Percentiles rank a stretch among this genome's conserved stretches.
These are phyloP conservation scores for Acanthamoeba triangularis DNA, from an alignment of 208 protist species.

Conservation along the genomic window DNA sequence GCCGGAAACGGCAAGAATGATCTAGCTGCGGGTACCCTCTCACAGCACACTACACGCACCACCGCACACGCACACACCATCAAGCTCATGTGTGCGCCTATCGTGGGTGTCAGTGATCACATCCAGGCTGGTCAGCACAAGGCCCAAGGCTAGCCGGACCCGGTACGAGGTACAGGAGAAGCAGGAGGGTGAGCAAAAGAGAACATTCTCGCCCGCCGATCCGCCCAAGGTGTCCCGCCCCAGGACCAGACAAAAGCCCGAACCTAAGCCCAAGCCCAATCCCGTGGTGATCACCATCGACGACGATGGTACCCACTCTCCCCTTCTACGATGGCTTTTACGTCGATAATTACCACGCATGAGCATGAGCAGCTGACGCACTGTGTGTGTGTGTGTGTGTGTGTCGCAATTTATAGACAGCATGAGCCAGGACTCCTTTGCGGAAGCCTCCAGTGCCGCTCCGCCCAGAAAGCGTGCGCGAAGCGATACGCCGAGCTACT, in stretches of 20 bases:
- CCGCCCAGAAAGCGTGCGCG: not conserved
- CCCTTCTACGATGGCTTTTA: not conserved
- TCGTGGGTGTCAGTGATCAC: not conserved
- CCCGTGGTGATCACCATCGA: conserved; percentile 42
- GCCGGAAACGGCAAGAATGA: too few species aligned
- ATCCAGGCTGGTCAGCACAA: not conserved
- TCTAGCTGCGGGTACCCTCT: too few species aligned
- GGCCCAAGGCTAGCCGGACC: not conserved
- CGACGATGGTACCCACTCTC: not conserved
- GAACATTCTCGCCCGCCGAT: not conserved
- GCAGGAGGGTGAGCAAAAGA: not conserved
- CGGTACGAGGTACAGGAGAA: not conserved
- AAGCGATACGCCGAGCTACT: not conserved
- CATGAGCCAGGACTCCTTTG: not conserved
- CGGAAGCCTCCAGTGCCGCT: not conserved
- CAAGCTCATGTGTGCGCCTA: too few species aligned
- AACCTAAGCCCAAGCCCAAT: not conserved
- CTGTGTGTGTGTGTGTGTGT: not conserved
- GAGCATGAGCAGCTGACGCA: too few species aligned
- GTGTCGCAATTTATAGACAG: not conserved
- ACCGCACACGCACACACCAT: too few species aligned
- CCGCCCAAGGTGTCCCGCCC: not conserved
- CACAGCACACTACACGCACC: too few species aligned
- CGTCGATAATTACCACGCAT: not conserved
- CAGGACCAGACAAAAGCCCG: not conserved